Evolutionary conservation across 768 basidiomycete genomes (phyloP).

Genomic region (Botryobasidium botryosum): DNA sequence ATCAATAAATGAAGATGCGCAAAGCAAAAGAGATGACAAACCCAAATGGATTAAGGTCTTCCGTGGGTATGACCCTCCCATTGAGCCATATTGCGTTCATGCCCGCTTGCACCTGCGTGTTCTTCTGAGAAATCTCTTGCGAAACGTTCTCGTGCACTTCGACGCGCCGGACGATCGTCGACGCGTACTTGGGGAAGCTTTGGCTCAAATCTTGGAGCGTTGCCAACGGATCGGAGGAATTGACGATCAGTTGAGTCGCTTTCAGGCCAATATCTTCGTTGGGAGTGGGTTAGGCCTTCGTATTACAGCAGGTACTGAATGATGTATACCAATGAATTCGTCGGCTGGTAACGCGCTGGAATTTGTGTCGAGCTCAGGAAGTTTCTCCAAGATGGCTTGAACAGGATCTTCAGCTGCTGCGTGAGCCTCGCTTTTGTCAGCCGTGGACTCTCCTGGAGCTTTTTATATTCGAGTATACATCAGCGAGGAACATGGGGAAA

Average conservation of each 20-base stretch:
- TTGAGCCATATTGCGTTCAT: slow-evolving; percentile 63
- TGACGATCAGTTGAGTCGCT: slow-evolving; percentile 55
- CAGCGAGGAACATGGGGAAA: no score
- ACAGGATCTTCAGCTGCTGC: no score
- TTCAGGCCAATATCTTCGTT: slow-evolving; percentile 48
- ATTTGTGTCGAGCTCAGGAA: no score
- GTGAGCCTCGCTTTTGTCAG: no score
- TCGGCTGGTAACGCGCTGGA: slow-evolving; percentile 31
- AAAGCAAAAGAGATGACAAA: slow-evolving; percentile 16
- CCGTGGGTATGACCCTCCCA: slow-evolving; percentile 40
- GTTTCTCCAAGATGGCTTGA: no score
- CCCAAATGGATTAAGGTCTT: slow-evolving; percentile 57
- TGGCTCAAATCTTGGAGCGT: slow-evolving; percentile 56
- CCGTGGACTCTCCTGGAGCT: no score
- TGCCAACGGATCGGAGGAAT: slow-evolving; percentile 36
- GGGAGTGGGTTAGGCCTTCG: slow-evolving; percentile 1
- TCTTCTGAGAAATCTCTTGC: slow-evolving; percentile 42
- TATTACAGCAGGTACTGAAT: background rate
- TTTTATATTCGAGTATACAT: no score
- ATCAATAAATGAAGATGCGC: background rate
- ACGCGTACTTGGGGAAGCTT: slow-evolving; percentile 79
- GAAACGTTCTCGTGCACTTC: slow-evolving; percentile 31
- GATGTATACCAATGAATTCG: slow-evolving; percentile 33
- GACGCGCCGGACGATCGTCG: slow-evolving; percentile 55
- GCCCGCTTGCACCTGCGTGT: slow-evolving; percentile 34